phyloP scores from a whole-genome alignment of 768 basidiomycete species.

The Russula sp. region DNA sequence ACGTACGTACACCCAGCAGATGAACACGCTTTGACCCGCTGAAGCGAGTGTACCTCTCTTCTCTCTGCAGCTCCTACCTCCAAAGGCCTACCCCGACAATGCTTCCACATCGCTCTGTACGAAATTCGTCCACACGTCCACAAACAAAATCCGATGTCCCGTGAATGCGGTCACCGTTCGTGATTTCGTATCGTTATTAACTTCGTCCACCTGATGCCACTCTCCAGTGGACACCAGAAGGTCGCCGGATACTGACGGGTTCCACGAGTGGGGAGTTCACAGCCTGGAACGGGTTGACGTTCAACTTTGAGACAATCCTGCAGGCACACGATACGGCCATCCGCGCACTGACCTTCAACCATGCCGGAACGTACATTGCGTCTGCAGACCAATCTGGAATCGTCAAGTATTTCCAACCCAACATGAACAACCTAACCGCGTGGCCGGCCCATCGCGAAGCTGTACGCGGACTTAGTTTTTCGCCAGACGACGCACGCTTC shows the following conservation, averaged over 20 bases:
- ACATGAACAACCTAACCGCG: slow-evolving; percentile 96
- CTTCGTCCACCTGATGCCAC: slow-evolving; percentile 2
- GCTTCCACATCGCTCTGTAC: slow-evolving; percentile 91
- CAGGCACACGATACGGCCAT: slow-evolving; percentile 97
- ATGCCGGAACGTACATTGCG: slow-evolving; percentile 88
- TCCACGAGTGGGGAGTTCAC: slow-evolving; percentile 98
- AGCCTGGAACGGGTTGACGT: slow-evolving; percentile 96
- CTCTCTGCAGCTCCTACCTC: slow-evolving; percentile 70
- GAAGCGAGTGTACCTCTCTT: slow-evolving; percentile 18
- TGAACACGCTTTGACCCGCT: slow-evolving; percentile 15
- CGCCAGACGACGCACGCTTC: slow-evolving; percentile 86
- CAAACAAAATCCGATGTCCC: slow-evolving; percentile 96
- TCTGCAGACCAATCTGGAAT: slow-evolving; percentile 90
- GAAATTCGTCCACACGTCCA: slow-evolving; percentile 96
- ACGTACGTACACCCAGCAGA: slow-evolving; percentile 45
- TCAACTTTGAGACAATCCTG: slow-evolving; percentile 99
- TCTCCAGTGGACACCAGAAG: slow-evolving; percentile 93
- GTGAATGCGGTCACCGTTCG: slow-evolving; percentile 91
- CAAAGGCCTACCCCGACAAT: slow-evolving; percentile 87
- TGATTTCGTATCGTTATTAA: slow-evolving; percentile 20
- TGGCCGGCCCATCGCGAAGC: slow-evolving; percentile 97
- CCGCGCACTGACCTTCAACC: slow-evolving; percentile 82
- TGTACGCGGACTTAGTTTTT: slow-evolving; percentile 85
- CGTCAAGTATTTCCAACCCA: slow-evolving; percentile 98
- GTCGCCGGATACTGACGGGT: slow-evolving; percentile 85